Conservation (phyloP, 2,329 filamentous ascomycete species). For the Metarhizium humberi region DNA sequence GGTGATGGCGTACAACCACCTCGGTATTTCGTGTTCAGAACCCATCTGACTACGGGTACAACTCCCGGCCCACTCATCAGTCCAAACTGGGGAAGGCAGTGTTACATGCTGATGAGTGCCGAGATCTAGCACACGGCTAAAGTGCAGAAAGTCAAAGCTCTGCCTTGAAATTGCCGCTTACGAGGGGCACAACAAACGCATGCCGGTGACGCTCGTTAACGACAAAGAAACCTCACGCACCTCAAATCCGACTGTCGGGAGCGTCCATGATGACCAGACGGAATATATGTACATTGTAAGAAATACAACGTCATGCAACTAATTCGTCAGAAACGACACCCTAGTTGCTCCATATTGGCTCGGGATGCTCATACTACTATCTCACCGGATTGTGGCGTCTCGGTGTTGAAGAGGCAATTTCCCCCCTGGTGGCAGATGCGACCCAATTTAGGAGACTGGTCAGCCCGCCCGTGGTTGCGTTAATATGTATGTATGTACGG, state of each 20-base stretch:
- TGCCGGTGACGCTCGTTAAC: background rate
- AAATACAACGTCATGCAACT: too few relatives aligned
- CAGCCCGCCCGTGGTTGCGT: background rate
- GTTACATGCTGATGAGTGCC: constrained; percentile 2
- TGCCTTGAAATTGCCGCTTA: background rate
- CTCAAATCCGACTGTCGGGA: too few relatives aligned
- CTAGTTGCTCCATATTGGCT: background rate
- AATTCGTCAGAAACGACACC: too few relatives aligned
- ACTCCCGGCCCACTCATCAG: background rate
- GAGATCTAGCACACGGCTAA: background rate
- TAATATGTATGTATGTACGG: background rate
- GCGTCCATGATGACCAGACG: background rate
- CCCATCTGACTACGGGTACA: background rate
- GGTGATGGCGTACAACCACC: background rate
- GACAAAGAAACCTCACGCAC: background rate
- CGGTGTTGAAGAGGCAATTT: background rate
- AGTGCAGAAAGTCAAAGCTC: background rate
- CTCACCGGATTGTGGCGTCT: background rate
- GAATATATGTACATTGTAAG: too few relatives aligned
- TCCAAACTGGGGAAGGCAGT: background rate
- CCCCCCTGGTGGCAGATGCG: background rate
- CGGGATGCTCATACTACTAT: background rate
- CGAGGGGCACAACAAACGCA: background rate
- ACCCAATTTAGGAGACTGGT: background rate
- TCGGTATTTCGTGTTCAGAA: background rate